These are phyloP conservation scores for Microascus cirrosus DNA, from an alignment of 2,329 filamentous ascomycete species.

Conservation along the genomic window DNA sequence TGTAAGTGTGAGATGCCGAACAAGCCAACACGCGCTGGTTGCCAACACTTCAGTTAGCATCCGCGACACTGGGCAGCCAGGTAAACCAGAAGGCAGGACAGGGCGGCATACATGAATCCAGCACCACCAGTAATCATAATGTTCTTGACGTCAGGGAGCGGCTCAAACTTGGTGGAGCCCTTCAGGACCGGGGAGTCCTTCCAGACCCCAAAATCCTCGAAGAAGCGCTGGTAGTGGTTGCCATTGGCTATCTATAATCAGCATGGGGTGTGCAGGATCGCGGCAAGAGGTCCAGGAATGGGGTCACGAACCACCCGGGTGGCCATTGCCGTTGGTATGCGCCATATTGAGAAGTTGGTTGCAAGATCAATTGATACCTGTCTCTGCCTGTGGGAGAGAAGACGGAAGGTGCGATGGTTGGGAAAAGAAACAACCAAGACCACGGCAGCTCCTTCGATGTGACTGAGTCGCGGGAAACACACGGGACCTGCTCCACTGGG, in stretches of 20 bases:
- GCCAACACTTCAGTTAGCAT: slow-evolving; percentile 10
- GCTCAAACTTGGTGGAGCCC: slow-evolving; percentile 60
- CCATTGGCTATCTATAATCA: slow-evolving; percentile 11
- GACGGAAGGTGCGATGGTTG: background rate
- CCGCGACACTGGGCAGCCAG: background rate
- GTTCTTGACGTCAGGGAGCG: slow-evolving; percentile 59
- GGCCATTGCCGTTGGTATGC: background rate
- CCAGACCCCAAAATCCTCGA: slow-evolving; percentile 55
- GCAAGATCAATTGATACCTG: background rate
- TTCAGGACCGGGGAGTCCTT: slow-evolving; percentile 58
- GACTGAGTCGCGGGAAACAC: no score
- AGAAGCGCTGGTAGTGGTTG: slow-evolving; percentile 27
- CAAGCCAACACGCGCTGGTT: slow-evolving; percentile 67
- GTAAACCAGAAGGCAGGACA: background rate
- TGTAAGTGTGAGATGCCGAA: slow-evolving; percentile 63
- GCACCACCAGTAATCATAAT: slow-evolving; percentile 78
- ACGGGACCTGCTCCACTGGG: no score
- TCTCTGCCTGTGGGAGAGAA: background rate
- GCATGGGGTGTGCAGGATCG: slow-evolving; percentile 1
- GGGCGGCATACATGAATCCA: slow-evolving; percentile 65
- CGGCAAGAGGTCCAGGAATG: background rate
- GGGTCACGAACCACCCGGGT: background rate
- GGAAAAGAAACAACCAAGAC: background rate
- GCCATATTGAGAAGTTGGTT: background rate
- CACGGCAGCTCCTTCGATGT: no score